Evolutionary conservation across 305 asterid genomes (phyloP).

Genomic region (Solanum hybrid): DNA sequence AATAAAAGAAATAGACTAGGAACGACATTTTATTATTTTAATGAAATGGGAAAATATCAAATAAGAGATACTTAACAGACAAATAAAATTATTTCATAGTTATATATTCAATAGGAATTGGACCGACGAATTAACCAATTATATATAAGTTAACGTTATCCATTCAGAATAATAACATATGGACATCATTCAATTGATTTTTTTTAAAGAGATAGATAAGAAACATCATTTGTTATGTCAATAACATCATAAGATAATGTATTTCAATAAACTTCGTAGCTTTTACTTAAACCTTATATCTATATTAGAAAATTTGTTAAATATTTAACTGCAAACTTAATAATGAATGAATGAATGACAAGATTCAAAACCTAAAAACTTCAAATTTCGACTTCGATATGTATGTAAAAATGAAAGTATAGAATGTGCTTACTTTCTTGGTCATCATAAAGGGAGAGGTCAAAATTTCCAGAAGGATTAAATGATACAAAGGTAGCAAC

Average conservation of each 20-base stretch:
- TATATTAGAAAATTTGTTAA: not conserved
- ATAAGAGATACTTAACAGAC: not conserved
- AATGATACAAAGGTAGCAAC: constrained; percentile 42
- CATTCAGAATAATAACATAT: not conserved
- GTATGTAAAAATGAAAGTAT: not conserved
- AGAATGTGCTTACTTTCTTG: constrained; percentile 22
- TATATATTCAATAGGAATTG: not conserved
- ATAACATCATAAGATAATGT: not conserved
- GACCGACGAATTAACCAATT: not conserved
- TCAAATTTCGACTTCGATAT: accelerated
- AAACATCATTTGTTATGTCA: not conserved
- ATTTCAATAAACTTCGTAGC: not conserved
- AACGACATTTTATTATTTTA: not conserved
- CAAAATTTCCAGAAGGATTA: constrained; percentile 63
- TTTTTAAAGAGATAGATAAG: not conserved
- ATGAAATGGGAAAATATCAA: not conserved
- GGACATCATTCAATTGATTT: not conserved
- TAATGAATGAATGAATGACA: not conserved
- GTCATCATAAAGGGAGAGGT: constrained; percentile 55
- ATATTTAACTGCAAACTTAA: not conserved
- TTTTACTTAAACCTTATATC: not conserved
- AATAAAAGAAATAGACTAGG: not conserved
- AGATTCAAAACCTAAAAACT: not conserved
- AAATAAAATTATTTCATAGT: not conserved
- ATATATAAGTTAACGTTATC: not conserved